phyloP scores from a whole-genome alignment of 371 early-diverging fungal genomes.

The Zopfochytrium polystomum region DNA sequence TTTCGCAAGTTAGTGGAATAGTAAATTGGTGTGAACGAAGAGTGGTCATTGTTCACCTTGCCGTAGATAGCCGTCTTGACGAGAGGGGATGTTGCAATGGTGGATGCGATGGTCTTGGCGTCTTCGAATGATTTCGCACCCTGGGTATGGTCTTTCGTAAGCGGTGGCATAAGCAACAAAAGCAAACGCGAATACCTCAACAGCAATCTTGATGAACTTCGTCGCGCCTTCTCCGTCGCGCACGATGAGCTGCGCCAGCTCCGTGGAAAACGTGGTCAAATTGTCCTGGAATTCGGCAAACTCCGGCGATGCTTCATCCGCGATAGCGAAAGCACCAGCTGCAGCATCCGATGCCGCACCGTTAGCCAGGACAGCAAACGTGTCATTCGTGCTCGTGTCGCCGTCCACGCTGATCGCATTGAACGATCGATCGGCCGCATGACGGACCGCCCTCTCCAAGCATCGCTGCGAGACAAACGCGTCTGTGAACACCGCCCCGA shows the following conservation, averaged over 20 bases:
- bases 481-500: slow-evolving; percentile 86
- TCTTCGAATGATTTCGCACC: slow-evolving; percentile 68
- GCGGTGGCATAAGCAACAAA: not conserved
- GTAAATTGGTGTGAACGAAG: too few relatives aligned
- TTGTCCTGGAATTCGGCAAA: slow-evolving; percentile 66
- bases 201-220: slow-evolving; percentile 88
- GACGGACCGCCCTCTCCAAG: slow-evolving; percentile 68
- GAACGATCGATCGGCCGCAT: slow-evolving; percentile 86
- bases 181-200: slow-evolving; percentile 56
- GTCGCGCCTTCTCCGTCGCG: slow-evolving; percentile 96
- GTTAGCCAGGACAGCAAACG: slow-evolving; percentile 84
- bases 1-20: too few relatives aligned
- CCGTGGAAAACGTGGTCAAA: slow-evolving; percentile 75
- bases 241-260: slow-evolving; percentile 82
- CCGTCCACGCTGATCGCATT: slow-evolving; percentile 93
- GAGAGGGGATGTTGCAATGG: slow-evolving; percentile 86
- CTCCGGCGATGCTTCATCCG: slow-evolving; percentile 41
- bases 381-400: slow-evolving; percentile 95
- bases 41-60: too few relatives aligned
- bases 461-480: slow-evolving; percentile 59
- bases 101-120: slow-evolving; percentile 78
- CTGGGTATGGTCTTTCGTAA: slow-evolving; percentile 33
- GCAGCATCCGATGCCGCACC: too few relatives aligned
- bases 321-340: slow-evolving; percentile 20
- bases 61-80: slow-evolving; percentile 95